Percentiles rank a stretch among this genome's conserved stretches.
phyloP scores from a whole-genome alignment of 163 green algal species.

The Chlorella variabilis region DNA sequence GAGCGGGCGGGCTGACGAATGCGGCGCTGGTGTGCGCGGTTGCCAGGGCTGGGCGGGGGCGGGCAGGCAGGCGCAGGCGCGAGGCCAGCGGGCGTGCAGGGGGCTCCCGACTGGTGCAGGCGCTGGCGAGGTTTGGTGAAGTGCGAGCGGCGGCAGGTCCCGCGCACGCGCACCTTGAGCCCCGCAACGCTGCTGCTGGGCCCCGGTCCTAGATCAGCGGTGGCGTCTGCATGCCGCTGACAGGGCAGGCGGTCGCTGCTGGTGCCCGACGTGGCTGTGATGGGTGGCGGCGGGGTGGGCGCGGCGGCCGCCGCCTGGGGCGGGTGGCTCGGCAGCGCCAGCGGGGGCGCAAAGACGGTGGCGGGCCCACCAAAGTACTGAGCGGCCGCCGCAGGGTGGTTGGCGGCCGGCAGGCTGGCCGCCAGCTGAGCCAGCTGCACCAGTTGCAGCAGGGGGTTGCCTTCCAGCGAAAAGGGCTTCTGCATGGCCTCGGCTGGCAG shows the following conservation, averaged over 20 bases:
- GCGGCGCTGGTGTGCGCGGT: too few species aligned
- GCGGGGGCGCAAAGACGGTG: not conserved
- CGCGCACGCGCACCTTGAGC: not conserved
- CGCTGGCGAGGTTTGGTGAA: not conserved
- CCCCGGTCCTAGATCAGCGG: not conserved
- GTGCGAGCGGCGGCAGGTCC: not conserved
- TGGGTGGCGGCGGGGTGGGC: not conserved
- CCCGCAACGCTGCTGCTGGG: conserved; percentile 3
- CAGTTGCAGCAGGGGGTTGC: conserved; percentile 17
- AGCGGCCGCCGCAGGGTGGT: not conserved
- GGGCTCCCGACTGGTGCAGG: too few species aligned
- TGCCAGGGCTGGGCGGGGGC: too few species aligned
- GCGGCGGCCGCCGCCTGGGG: too few species aligned
- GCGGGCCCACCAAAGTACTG: not conserved
- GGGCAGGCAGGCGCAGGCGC: too few species aligned
- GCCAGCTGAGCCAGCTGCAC: conserved; percentile 19
- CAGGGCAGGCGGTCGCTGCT: not conserved
- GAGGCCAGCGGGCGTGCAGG: too few species aligned
- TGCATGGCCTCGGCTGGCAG: too few species aligned
- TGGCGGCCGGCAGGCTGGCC: not conserved
- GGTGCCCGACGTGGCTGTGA: conserved; percentile 16
- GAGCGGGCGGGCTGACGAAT: too few species aligned
- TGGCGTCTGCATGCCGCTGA: not conserved
- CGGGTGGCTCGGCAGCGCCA: not conserved
- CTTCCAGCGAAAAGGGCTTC: too few species aligned